Evolutionary conservation across 2,329 filamentous ascomycete species (phyloP).

Genomic region (Penicillium carneum): DNA sequence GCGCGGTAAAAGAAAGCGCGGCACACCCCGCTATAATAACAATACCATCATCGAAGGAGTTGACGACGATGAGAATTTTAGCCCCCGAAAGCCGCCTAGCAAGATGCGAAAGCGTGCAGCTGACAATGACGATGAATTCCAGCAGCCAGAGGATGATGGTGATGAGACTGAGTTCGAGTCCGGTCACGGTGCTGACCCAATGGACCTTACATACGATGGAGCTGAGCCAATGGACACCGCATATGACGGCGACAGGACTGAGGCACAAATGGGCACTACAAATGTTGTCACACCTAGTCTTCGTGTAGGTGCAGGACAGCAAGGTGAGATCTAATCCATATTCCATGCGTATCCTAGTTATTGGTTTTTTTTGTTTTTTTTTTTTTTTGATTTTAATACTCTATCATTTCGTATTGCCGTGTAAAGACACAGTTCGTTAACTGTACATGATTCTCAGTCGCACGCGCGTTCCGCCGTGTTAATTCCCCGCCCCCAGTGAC

Average conservation of each 20-base stretch:
- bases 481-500: slow-evolving; percentile 27
- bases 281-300: neutral
- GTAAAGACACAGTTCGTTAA: neutral
- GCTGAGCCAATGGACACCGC: neutral
- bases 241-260: neutral
- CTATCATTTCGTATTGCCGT: neutral
- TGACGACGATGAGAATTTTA: slow-evolving; percentile 25
- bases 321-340: slow-evolving; percentile 30
- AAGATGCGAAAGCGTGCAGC: slow-evolving; percentile 32
- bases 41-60: slow-evolving; percentile 16
- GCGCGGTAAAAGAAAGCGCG: slow-evolving; percentile 78
- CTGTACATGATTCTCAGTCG: slow-evolving; percentile 29
- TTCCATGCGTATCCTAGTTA: neutral
- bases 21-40: slow-evolving; percentile 54
- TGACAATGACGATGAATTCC: slow-evolving; percentile 46
- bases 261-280: neutral
- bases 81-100: slow-evolving; percentile 18
- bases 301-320: slow-evolving; percentile 22
- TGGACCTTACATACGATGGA: neutral
- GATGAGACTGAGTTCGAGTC: slow-evolving; percentile 34
- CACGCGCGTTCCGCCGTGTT: slow-evolving; percentile 51
- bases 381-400: neutral
- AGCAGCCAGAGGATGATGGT: slow-evolving; percentile 38
- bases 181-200: neutral
- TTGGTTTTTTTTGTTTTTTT: neutral